These are phyloP conservation scores for Kwoniella europaea DNA, from an alignment of 768 basidiomycete species.

Conservation along the genomic window DNA sequence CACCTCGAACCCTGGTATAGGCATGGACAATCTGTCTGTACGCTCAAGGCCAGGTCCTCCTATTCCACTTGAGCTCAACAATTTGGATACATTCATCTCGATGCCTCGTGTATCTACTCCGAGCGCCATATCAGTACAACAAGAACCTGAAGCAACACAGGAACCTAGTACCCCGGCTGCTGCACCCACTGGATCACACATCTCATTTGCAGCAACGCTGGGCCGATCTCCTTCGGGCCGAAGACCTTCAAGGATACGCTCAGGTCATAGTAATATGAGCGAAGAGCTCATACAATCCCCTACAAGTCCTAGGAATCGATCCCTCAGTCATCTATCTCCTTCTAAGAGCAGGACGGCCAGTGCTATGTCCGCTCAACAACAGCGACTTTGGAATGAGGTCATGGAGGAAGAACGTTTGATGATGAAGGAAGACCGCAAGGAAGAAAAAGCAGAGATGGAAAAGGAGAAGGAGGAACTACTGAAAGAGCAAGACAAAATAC, in stretches of 20 bases:
- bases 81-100: neutral
- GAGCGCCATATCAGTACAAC: slow-evolving; percentile 14
- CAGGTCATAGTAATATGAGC: neutral
- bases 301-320: slow-evolving; percentile 1
- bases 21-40: neutral
- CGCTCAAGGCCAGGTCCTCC: neutral
- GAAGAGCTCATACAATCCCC: neutral
- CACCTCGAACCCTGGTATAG: slow-evolving; percentile 7
- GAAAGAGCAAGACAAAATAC: slow-evolving; percentile 25
- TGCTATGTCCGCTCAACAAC: slow-evolving; percentile 28
- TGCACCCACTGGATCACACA: slow-evolving; percentile 7
- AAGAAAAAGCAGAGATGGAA: slow-evolving; percentile 24
- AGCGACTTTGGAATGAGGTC: slow-evolving; percentile 30
- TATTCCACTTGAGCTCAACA: neutral
- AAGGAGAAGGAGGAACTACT: slow-evolving; percentile 30
- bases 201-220: slow-evolving; percentile 17
- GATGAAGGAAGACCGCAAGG: slow-evolving; percentile 8
- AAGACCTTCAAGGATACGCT: slow-evolving; percentile 18
- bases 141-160: neutral
- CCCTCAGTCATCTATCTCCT: slow-evolving; percentile 18
- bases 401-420: slow-evolving; percentile 35
- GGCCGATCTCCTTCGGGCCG: slow-evolving; percentile 35
- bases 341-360: slow-evolving; percentile 17
- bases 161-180: neutral
- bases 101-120: slow-evolving; percentile 19